A percentile compares a stretch with the other conserved stretches of the same genome.
These are phyloP conservation scores for Suhomyces wounanorum DNA, from an alignment of 1,139 yeast genomes.

Conservation along the genomic window DNA sequence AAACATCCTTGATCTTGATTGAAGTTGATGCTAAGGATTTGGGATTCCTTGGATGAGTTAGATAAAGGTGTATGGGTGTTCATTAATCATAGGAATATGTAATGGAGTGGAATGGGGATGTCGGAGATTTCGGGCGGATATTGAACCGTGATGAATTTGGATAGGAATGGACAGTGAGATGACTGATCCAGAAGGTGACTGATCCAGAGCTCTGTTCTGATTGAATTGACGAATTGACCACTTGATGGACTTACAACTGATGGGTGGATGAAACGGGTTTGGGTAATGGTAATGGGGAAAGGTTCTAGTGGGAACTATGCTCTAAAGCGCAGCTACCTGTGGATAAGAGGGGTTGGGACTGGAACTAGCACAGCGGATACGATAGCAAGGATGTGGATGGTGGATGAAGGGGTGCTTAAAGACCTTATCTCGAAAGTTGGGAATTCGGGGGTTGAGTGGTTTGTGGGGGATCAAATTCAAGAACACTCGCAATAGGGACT, in stretches of 20 bases:
- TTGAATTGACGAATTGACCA: too few species aligned
- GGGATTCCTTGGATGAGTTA: conserved; percentile 29
- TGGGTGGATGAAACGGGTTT: too few species aligned
- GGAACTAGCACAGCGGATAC: too few species aligned
- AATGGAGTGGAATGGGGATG: background rate
- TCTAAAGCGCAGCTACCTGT: too few species aligned
- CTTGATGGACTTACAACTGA: too few species aligned
- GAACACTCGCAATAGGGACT: background rate
- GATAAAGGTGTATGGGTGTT: conserved; percentile 40
- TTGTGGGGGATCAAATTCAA: background rate
- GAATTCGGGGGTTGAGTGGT: background rate
- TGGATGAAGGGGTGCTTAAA: too few species aligned
- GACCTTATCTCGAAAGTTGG: background rate
- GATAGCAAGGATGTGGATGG: too few species aligned
- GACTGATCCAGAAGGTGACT: background rate
- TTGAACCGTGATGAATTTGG: background rate
- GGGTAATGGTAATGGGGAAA: too few species aligned
- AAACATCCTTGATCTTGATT: conserved; percentile 93
- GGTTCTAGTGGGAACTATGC: too few species aligned
- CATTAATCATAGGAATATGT: conserved; percentile 25
- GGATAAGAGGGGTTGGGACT: too few species aligned
- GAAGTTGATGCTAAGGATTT: conserved; percentile 62
- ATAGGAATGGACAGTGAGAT: background rate
- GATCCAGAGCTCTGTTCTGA: too few species aligned
- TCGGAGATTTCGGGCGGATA: background rate